Evolutionary conservation across 306 rosid genomes (phyloP), one percentile per base, ranked within the genome.

Genomic region (Urtica urens): DNA sequence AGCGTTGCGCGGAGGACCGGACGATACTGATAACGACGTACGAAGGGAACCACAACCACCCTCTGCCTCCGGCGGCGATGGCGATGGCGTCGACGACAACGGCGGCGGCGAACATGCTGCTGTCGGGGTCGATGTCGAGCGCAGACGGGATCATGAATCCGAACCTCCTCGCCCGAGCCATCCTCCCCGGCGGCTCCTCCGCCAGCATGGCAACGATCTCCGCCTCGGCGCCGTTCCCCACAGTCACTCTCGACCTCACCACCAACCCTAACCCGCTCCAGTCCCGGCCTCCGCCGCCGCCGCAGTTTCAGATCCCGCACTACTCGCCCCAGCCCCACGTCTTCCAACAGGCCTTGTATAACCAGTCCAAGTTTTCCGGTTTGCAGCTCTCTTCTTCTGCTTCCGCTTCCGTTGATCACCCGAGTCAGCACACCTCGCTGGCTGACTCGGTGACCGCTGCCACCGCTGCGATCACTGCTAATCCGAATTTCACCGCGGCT

Each of bases 21-120:
- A 62, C 72, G 1, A 79, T 92, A 10, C 68, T 92, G 75, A 78
- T 85, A 23, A 92, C 99, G 3, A 92, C 99, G 0, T 92, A 92
- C 22, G 96, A 92, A 68, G 99, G 99, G 1, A 73, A 71, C 50
- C 99, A 92, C n/a, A 92, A 82, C 67, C 99, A 92, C 59, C 99
- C 99, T 7, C 72, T 92, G 21, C 99, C 96, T 4, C 99, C 94
- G 0, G 85, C 99, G 1, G 99, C 99, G 1, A 75, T 85, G 94
- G 94, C 96, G 12, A 92, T 92, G 99, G 96, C 94, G 6, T 79
- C 93, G 0, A 92, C 99, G 6, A 92, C 99, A 0, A 2, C 87
- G 0, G 96, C 99, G 10, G 99, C 99, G 0, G 99, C 94, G 0
- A 82, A 61, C 60, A 92, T 92, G 96, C 51, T 92, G 38, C 71